Evolutionary conservation across 2,329 filamentous ascomycete genomes (phyloP).

Genomic region (Colletotrichum sp.): DNA sequence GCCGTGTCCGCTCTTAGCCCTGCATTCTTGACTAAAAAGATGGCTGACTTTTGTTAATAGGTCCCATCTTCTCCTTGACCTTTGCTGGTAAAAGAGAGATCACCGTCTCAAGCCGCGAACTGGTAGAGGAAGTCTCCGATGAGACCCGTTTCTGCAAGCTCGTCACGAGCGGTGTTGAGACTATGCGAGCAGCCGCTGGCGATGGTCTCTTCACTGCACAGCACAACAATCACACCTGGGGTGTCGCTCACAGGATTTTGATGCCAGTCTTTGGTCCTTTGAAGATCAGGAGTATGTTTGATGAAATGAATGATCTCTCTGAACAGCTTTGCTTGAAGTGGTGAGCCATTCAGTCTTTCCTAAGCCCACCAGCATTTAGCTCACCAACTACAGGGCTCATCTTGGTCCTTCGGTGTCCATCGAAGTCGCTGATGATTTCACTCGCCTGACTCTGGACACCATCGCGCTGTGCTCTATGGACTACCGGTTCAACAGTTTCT

Average conservation of each 20-base stretch:
- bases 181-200: neutral
- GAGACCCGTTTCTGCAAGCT: neutral
- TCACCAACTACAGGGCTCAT: conserved; percentile 40
- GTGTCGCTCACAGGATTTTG: conserved; percentile 67
- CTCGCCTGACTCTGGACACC: conserved; percentile 65
- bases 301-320: conserved; percentile 56
- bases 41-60: neutral
- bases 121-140: neutral
- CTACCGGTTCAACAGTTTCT: conserved; percentile 67
- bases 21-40: neutral
- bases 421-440: conserved; percentile 62
- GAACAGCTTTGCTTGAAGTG: conserved; percentile 59
- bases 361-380: neutral
- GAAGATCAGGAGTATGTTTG: conserved; percentile 65
- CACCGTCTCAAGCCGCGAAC: neutral
- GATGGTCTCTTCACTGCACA: neutral
- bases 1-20: neutral
- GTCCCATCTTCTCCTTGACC: neutral
- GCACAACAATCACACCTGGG: conserved; percentile 4
- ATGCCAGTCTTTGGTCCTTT: conserved; percentile 74
- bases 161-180: neutral
- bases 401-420: conserved; percentile 47
- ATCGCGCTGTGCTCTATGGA: conserved; percentile 64
- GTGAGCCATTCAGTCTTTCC: conserved; percentile 38
- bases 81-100: neutral